phyloP scores from a whole-genome alignment of 345 rosid species.

The Gossypium arboreum region DNA sequence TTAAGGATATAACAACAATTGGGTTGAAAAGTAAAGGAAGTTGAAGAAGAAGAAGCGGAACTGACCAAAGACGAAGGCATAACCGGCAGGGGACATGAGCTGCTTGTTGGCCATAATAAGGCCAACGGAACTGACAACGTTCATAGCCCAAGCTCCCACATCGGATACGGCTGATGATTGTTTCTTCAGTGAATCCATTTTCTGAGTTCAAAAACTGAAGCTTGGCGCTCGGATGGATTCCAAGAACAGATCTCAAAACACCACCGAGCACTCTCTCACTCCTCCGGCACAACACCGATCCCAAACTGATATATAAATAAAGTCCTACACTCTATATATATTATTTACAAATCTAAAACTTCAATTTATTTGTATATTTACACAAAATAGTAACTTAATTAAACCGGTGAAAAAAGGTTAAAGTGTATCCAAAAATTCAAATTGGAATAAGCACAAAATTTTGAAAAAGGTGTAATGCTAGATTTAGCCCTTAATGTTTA shows the following conservation, averaged over 20 bases:
- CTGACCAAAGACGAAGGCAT: constrained; percentile 16
- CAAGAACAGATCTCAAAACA: neutral
- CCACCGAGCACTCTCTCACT: neutral
- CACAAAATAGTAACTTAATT: too few relatives aligned
- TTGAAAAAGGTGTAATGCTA: too few relatives aligned
- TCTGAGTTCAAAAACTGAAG: neutral
- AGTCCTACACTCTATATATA: too few relatives aligned
- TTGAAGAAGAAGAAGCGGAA: neutral
- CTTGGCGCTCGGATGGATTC: constrained; percentile 11
- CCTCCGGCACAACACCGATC: neutral
- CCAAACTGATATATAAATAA: neutral
- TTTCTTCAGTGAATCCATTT: constrained; percentile 18
- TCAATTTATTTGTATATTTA: too few relatives aligned
- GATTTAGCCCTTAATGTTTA: too few relatives aligned
- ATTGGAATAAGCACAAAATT: too few relatives aligned
- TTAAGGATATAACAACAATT: neutral
- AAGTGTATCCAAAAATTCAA: too few relatives aligned
- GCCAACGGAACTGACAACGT: constrained; percentile 19
- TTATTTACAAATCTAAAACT: too few relatives aligned
- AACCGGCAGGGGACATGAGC: constrained; percentile 21
- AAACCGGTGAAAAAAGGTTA: too few relatives aligned
- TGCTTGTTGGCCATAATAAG: constrained; percentile 26
- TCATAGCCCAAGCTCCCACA: constrained; percentile 25
- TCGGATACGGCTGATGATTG: constrained; percentile 14
- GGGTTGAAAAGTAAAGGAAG: neutral